Evolutionary conservation across 2,329 filamentous ascomycete species (phyloP).

Genomic region (Tolypocladium ovalisporum): DNA sequence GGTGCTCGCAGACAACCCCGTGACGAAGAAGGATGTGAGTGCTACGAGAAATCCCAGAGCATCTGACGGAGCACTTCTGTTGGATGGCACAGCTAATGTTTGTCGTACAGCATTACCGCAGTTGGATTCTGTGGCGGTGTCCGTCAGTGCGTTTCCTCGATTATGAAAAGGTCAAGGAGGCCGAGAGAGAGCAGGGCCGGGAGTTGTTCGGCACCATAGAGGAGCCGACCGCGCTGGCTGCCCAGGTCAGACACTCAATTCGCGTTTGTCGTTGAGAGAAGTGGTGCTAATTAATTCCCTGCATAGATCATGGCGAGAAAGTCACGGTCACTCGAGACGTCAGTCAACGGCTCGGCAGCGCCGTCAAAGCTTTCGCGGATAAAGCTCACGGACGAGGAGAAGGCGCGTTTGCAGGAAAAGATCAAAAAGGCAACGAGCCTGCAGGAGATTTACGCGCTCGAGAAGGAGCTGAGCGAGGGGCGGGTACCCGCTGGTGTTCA

Average conservation of each 20-base stretch:
- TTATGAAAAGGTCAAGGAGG: slow-evolving; percentile 81
- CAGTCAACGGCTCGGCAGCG: slow-evolving; percentile 31
- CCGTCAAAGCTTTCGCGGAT: slow-evolving; percentile 61
- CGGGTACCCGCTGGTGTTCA: slow-evolving; percentile 63
- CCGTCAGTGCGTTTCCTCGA: slow-evolving; percentile 83
- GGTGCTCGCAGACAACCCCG: slow-evolving; percentile 75
- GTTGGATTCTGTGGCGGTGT: slow-evolving; percentile 82
- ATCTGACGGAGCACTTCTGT: neutral
- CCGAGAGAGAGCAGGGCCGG: slow-evolving; percentile 63
- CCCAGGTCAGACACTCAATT: slow-evolving; percentile 33
- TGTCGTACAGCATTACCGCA: slow-evolving; percentile 65
- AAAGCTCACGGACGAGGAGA: slow-evolving; percentile 81
- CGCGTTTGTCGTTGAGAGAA: neutral
- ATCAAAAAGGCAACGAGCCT: slow-evolving; percentile 83
- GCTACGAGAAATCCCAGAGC: neutral
- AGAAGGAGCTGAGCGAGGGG: slow-evolving; percentile 88
- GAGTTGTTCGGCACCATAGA: slow-evolving; percentile 75
- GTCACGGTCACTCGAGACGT: slow-evolving; percentile 58
- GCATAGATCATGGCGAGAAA: slow-evolving; percentile 70
- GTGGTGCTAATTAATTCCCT: neutral
- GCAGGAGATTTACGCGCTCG: slow-evolving; percentile 79
- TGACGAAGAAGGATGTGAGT: slow-evolving; percentile 82
- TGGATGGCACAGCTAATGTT: neutral
- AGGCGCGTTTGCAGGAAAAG: slow-evolving; percentile 71
- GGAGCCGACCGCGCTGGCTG: slow-evolving; percentile 70